Base-by-base conservation (phyloP, 768 basidiomycete genomes). In the Pulveroboletus sp. region DNA sequence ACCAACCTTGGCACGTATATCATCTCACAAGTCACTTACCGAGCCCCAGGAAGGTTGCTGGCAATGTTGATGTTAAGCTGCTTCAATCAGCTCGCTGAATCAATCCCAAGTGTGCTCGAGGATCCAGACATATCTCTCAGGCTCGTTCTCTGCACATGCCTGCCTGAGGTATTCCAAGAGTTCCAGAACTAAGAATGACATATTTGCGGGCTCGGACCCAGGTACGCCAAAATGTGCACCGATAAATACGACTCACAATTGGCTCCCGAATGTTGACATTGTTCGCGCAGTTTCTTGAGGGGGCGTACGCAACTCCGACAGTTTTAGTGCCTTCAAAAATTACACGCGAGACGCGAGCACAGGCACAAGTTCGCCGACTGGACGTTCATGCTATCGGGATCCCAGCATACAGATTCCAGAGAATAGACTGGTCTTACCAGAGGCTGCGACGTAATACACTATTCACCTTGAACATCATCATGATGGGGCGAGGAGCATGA, bases 261-360 rank as follows among this genome's bases (percentile, higher is more conserved):
- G 80, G 84, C 69, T 87, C 85, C 43, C 67, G 65, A 39, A 82
- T 57, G 52, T 77, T 63, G 19, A 71, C 81, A 14, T 64, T 69
- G 56, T 82, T 72, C 8, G 66, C 75, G 36, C 83, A 76, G 67
- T 84, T 82, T 60, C 80, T 73, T 5, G 82, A 68, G 5, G 81
- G 81, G 39, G 85, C 83, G 51, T 84, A 86, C 3, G 81, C 81
- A 19, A 85, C 82, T 13, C 85, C 84, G 53, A 86, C 82, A 33
- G 85, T 84, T 67, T 80, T 86, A 57, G 71, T 79, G 43, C 80
- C 85, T 57, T 86, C 85, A 59, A 87, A 87, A 51, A 87, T 78
- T 50, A 87, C 82, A 24, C 85, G 79, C 7, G 75, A 78, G 16
- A 81, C 84, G n/a, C 79, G 79, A 8, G 84, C 72, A 59, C 39